Evolutionary conservation across 2,329 filamentous ascomycete genomes (phyloP).

Genomic region (Alternaria infectoria): DNA sequence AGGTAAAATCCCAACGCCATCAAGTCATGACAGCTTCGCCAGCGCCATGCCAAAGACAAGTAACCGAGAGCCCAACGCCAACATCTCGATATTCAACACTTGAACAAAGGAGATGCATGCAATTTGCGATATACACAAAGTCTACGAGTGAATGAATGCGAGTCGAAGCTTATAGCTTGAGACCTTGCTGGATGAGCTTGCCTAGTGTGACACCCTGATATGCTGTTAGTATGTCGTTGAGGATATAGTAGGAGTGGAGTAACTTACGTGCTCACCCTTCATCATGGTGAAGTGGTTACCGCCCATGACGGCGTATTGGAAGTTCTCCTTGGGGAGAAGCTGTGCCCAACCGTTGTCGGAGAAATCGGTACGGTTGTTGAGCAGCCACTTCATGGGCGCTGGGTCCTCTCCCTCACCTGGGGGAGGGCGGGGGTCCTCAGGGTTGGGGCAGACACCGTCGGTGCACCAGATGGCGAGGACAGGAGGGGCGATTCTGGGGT

Average conservation of each 20-base stretch:
- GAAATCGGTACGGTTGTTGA: slow-evolving; percentile 77
- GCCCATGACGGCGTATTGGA: slow-evolving; percentile 70
- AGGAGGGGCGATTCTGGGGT: slow-evolving; percentile 64
- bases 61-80: slow-evolving; percentile 28
- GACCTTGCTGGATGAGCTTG: slow-evolving; percentile 54
- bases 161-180: slow-evolving; percentile 36
- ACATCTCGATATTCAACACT: slow-evolving; percentile 42
- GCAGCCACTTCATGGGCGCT: slow-evolving; percentile 67
- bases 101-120: slow-evolving; percentile 45
- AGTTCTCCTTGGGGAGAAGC: slow-evolving; percentile 66
- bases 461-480: slow-evolving; percentile 74
- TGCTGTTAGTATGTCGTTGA: slow-evolving; percentile 30
- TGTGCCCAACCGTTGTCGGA: slow-evolving; percentile 73
- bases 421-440: slow-evolving; percentile 70
- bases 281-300: slow-evolving; percentile 81
- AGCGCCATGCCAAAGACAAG: slow-evolving; percentile 18
- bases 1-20: slow-evolving; percentile 7
- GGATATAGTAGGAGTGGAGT: not conserved
- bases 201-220: slow-evolving; percentile 47
- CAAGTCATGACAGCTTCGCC: slow-evolving; percentile 7
- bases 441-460: slow-evolving; percentile 73
- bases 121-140: slow-evolving; percentile 22
- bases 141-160: slow-evolving; percentile 9
- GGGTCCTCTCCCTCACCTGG: slow-evolving; percentile 63
- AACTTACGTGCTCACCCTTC: slow-evolving; percentile 63